Conservation (phyloP, 1,284 basidiomycete species). For the Cutaneotrichosporon dermatis region DNA sequence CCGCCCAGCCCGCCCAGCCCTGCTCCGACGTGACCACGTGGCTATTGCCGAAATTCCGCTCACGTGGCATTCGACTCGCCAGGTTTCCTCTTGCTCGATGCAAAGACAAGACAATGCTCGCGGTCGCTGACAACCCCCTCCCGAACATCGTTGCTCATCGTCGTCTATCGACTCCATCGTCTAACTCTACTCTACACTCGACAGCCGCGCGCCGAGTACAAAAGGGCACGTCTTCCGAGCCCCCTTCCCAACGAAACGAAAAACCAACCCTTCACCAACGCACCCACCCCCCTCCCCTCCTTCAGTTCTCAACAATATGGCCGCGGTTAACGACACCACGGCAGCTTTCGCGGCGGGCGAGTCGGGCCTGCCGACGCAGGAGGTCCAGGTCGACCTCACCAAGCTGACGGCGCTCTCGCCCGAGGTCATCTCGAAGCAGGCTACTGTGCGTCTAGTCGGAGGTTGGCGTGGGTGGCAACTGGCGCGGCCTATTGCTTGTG, state of each 20-base stretch:
- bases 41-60: constrained; percentile 2
- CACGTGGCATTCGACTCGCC: constrained; percentile 1
- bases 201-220: background rate
- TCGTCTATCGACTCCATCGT: too few relatives aligned
- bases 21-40: background rate
- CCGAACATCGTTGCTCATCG: too few relatives aligned
- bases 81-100: background rate
- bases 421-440: constrained; percentile 97
- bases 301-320: constrained; percentile 11
- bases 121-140: background rate
- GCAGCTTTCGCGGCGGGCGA: constrained; percentile 23
- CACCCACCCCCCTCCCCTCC: background rate
- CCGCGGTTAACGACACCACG: constrained; percentile 36
- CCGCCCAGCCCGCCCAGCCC: background rate
- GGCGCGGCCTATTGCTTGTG: too few relatives aligned
- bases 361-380: constrained; percentile 18
- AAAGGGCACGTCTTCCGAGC: background rate
- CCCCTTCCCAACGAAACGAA: background rate
- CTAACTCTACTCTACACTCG: too few relatives aligned
- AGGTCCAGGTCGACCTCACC: constrained; percentile 66
- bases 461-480: too few relatives aligned
- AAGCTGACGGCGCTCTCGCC: constrained; percentile 86
- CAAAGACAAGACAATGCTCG: background rate
- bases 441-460: constrained; percentile 51
- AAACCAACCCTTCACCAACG: background rate